Evolutionary conservation across 768 basidiomycete genomes (phyloP).

Genomic region (Austroboletus eburneus): DNA sequence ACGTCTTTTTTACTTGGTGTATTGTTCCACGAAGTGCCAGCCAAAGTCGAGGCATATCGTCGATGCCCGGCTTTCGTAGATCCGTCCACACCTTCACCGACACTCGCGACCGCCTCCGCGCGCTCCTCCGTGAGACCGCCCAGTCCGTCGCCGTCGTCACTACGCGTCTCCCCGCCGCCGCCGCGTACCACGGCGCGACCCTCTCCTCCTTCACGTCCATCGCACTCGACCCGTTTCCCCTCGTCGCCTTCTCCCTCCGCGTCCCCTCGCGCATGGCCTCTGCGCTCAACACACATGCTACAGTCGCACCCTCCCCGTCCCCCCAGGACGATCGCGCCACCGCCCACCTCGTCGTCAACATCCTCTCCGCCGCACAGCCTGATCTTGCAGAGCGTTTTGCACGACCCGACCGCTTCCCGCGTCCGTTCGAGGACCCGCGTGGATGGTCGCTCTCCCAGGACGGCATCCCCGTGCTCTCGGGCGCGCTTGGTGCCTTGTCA

Average conservation of each 20-base stretch:
- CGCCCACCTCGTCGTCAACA: constrained; percentile 64
- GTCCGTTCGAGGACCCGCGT: constrained; percentile 45
- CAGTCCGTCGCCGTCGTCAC: constrained; percentile 89
- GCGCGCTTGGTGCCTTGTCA: constrained; percentile 64
- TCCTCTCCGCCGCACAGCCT: constrained; percentile 68
- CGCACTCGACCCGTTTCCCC: constrained; percentile 82
- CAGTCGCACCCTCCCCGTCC: background rate
- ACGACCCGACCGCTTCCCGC: constrained; percentile 60
- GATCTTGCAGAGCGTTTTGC: constrained; percentile 67
- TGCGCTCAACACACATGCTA: constrained; percentile 37
- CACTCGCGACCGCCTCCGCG: constrained; percentile 35
- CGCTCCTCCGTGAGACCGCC: constrained; percentile 67
- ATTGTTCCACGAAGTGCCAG: no score
- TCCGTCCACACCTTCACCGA: constrained; percentile 8
- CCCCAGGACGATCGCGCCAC: constrained; percentile 31
- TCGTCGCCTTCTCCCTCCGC: constrained; percentile 86
- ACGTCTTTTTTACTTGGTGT: no score
- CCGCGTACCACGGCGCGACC: constrained; percentile 79
- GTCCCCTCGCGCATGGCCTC: constrained; percentile 86
- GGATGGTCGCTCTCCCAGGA: constrained; percentile 44
- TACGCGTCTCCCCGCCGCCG: constrained; percentile 26
- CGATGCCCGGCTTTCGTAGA: background rate
- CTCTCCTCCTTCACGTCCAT: constrained; percentile 92
- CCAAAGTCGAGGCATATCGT: no score
- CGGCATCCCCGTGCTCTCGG: constrained; percentile 56